phyloP scores from a whole-genome alignment of 768 basidiomycete species.

The Tulasnella sp. region DNA sequence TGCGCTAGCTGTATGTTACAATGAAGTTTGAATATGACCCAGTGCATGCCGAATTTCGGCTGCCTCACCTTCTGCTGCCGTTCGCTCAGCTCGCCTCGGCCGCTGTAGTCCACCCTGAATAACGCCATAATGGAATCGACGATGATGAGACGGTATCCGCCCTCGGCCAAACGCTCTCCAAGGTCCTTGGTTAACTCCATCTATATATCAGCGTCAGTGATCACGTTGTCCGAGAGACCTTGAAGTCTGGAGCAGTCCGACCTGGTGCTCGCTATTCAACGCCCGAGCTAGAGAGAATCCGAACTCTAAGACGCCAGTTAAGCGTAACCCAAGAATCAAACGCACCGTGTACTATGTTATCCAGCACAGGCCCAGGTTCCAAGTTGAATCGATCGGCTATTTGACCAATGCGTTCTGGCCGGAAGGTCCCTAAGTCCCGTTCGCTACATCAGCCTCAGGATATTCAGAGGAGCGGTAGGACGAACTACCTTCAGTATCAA shows the following conservation, averaged over 20 bases:
- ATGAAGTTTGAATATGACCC: neutral
- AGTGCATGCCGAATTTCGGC: slow-evolving; percentile 5
- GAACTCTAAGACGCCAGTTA: neutral
- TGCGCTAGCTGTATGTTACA: slow-evolving; percentile 1
- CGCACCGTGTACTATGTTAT: slow-evolving; percentile 88
- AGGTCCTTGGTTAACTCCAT: slow-evolving; percentile 93
- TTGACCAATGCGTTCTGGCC: slow-evolving; percentile 87
- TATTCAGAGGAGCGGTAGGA: slow-evolving; percentile 42
- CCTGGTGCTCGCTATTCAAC: slow-evolving; percentile 92
- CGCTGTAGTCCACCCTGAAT: slow-evolving; percentile 91
- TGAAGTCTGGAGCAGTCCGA: slow-evolving; percentile 41
- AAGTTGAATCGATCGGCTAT: slow-evolving; percentile 95
- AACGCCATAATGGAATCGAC: slow-evolving; percentile 97
- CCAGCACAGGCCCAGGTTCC: slow-evolving; percentile 82
- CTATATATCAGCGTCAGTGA: slow-evolving; percentile 40
- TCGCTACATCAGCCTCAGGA: slow-evolving; percentile 38
- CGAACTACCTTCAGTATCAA: slow-evolving; percentile 76
- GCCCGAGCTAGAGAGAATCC: slow-evolving; percentile 65
- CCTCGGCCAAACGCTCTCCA: slow-evolving; percentile 84
- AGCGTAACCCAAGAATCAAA: neutral
- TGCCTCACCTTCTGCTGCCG: slow-evolving; percentile 79
- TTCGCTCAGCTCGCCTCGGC: slow-evolving; percentile 91
- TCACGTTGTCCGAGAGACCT: neutral
- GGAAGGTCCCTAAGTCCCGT: slow-evolving; percentile 71
- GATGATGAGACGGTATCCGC: slow-evolving; percentile 58